Evolutionary conservation across 177 flowering plant species (phyloP), one percentile per base, ranked within the genome.

Genomic region (Vitis hybrid): DNA sequence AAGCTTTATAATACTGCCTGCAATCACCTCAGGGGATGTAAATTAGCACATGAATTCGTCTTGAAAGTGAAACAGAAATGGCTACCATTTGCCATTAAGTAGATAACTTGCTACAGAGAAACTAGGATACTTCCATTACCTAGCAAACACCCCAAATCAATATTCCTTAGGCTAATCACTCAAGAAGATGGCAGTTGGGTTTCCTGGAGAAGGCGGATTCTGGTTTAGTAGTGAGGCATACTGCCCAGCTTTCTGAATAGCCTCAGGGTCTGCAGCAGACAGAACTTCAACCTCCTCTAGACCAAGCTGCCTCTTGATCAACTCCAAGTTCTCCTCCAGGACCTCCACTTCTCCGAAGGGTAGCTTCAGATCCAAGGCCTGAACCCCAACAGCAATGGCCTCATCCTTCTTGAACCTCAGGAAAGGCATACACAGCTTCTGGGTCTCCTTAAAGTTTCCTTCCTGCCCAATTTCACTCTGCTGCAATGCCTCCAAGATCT

Each of bases 271-370:
- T 3, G 78, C 69, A 2, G 77, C 86, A 58, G 87, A 83, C 63
- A 90, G 74, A 51, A 95, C 75, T 74, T 92, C 91, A 57, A 92
- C 81, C 17, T 80, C 79, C 69, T 90, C 89, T 31, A 95, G 90
- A 58, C 87, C 92, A 50, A 95, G 69, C 70, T 91, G 97, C 65
- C 92, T 82, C 82, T 77, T 88, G 20, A 95, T 91, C 82, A 91
- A 73, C 11, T 95, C 97, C 58, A 77, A 33, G 71, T 95, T 95
- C 81, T 88, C 91, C 67, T 65, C 54, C 59, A 95, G 92, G n/a
- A 92, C 92, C 52, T 91, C 88, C 1, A 87, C 86, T 77, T 95
- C 98, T 24, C 92, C 92, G 73, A 95, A 95, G 1, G 97, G 92
- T 2, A 90, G 76, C 74, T 63, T 88, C 85, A 92, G 69, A 74